Evolutionary conservation across 2,329 filamentous ascomycete species (phyloP), one percentile per base, ranked within the genome.

Genomic region (Trematosphaeria pertusa): DNA sequence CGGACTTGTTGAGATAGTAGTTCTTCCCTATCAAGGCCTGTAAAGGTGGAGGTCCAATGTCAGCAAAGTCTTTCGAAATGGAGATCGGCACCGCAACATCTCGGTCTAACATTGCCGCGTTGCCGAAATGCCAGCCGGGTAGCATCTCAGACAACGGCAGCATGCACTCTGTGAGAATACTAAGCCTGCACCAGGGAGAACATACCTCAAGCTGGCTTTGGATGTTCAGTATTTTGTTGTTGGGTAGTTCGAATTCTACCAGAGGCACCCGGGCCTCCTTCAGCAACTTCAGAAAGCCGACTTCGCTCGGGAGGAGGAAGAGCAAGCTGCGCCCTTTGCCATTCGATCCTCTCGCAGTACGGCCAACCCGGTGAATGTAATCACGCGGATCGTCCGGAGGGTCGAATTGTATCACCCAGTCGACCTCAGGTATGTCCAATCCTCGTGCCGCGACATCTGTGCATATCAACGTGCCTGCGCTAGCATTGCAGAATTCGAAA

Each of bases 371-470:
- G 78, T 99, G 94, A 32, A 71, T 69, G 75, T 97, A 74, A 51
- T 73, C 71, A 8, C 70, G 81, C 17, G 90, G 88, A 70, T 95
- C 90, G 79, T 96, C 91, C 3, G 92, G 91, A 9, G 92, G 93
- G 61, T 97, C 94, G 65, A 95, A 96, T 73, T 33, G 39, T 52
- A 97, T 86, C 61, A 97, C 94, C 86, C 89, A 97, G 76, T 97
- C 93, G 33, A 97, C 93, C 17, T 89, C 87, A 0, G 93, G 93
- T 55, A 97, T 97, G 81, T 97, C 94, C 37, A 99, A 82, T 26
- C 94, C 94, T 78, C 94, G 82, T 3, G 94, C 94, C 35, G 94
- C 94, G 54, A 99, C 94, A 65, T 99, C 94, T 0, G 94, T 99
- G 76, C 92, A 97, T 60, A 99, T 94, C 43, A 99, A 75, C 0